Percentiles rank a stretch among this genome's conserved stretches.
phyloP scores from a whole-genome alignment of 2,329 filamentous ascomycete genomes.

The Aspergillus tubingensis region DNA sequence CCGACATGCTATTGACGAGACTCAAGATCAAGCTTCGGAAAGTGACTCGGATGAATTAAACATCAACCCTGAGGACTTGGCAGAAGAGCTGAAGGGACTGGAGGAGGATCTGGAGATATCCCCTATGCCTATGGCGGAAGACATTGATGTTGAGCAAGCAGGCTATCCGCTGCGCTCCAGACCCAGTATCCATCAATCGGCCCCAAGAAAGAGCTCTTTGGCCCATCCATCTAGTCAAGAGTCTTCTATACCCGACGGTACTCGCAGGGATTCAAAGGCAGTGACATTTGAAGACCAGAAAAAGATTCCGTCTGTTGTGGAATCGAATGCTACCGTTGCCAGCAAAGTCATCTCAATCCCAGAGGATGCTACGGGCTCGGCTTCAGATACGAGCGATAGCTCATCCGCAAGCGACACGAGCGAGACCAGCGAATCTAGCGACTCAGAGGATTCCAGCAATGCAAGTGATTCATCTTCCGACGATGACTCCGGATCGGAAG shows the following conservation, averaged over 20 bases:
- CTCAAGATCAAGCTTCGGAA: slow-evolving; percentile 28
- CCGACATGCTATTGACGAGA: slow-evolving; percentile 33
- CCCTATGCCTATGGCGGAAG: slow-evolving; percentile 23
- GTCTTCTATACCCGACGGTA: slow-evolving; percentile 23
- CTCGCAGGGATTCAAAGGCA: slow-evolving; percentile 33
- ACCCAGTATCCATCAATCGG: slow-evolving; percentile 4
- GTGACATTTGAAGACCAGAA: slow-evolving; percentile 35
- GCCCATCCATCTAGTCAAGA: slow-evolving; percentile 18
- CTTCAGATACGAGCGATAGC: slow-evolving; percentile 11
- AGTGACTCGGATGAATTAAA: slow-evolving; percentile 35
- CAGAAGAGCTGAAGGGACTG: slow-evolving; percentile 49
- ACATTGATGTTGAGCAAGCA: slow-evolving; percentile 18
- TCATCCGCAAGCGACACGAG: slow-evolving; percentile 24
- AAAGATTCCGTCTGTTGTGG: slow-evolving; percentile 9
- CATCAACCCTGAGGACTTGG: slow-evolving; percentile 40
- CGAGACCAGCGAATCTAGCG: slow-evolving; percentile 24
- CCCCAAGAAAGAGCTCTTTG: slow-evolving; percentile 15
- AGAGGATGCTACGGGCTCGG: slow-evolving; percentile 17
- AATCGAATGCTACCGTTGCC: slow-evolving; percentile 16
- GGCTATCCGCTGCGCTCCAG: slow-evolving; percentile 18
- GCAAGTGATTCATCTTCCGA: slow-evolving; percentile 11
- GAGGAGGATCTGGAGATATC: slow-evolving; percentile 44
- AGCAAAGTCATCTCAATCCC: slow-evolving; percentile 19
- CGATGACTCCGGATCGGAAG: slow-evolving; percentile 38
- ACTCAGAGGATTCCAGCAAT: slow-evolving; percentile 30